Conservation (phyloP, 176 grass and related monocot genomes). For the Phyllostachys edulis region DNA sequence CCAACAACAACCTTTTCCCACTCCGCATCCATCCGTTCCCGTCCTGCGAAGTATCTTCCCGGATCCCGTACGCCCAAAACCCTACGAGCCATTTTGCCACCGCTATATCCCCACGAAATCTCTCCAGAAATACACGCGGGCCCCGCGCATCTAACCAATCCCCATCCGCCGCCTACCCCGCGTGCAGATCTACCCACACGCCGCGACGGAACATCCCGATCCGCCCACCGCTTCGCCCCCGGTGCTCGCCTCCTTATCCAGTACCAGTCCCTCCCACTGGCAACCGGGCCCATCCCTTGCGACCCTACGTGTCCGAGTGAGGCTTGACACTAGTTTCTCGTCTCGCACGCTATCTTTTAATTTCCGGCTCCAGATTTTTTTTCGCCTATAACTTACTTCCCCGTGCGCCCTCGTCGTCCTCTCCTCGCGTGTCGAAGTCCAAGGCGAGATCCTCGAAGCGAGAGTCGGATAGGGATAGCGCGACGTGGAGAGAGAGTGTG, state of each 20-base stretch:
- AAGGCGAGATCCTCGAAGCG: slow-evolving; percentile 34
- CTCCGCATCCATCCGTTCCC: neutral
- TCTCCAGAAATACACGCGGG: neutral
- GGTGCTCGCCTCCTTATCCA: neutral
- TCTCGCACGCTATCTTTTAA: too few relatives aligned
- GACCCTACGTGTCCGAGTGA: neutral
- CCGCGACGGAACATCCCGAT: neutral
- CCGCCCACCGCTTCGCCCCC: neutral
- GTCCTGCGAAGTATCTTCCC: neutral
- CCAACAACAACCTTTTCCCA: slow-evolving; percentile 4
- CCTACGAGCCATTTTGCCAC: neutral
- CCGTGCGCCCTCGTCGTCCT: slow-evolving; percentile 37
- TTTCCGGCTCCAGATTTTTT: slow-evolving; percentile 3
- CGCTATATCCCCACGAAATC: neutral
- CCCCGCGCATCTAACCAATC: neutral
- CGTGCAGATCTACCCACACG: neutral
- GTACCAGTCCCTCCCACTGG: neutral
- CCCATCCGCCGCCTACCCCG: neutral
- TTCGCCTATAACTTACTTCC: slow-evolving; percentile 17
- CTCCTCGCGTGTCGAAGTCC: slow-evolving; percentile 26
- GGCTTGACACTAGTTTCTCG: neutral
- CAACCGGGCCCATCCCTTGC: fast-evolving
- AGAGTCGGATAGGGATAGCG: slow-evolving; percentile 5
- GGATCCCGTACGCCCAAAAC: slow-evolving; percentile 17
- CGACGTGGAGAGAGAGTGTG: neutral